Conservation (phyloP, 305 asterid species). For the Solanum aculeatissimum region DNA sequence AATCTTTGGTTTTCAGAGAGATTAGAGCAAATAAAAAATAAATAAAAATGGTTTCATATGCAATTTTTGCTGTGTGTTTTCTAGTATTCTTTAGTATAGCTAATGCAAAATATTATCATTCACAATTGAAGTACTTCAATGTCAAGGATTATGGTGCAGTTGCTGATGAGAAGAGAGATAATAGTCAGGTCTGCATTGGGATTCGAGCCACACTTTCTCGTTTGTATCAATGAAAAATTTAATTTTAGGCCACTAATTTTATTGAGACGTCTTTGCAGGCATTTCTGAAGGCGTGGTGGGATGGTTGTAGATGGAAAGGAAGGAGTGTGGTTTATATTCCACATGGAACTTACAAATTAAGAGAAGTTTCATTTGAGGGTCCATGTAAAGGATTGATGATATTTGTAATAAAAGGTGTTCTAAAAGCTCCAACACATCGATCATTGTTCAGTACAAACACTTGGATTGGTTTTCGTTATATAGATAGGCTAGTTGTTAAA, state of each 20-base stretch:
- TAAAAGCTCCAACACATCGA: slow-evolving; percentile 37
- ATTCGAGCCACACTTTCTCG: not conserved
- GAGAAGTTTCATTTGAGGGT: slow-evolving; percentile 36
- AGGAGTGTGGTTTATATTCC: slow-evolving; percentile 35
- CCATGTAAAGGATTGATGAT: slow-evolving; percentile 26
- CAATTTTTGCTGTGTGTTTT: not conserved
- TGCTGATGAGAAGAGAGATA: slow-evolving; percentile 30
- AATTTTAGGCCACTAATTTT: not conserved
- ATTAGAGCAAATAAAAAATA: not conserved
- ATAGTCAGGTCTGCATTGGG: slow-evolving; percentile 19
- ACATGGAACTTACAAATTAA: slow-evolving; percentile 32
- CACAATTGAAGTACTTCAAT: slow-evolving; percentile 20
- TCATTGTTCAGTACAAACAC: slow-evolving; percentile 16
- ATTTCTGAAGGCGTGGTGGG: slow-evolving; percentile 42
- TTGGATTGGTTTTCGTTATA: slow-evolving; percentile 58
- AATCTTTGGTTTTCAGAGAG: not conserved
- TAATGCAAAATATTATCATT: not conserved
- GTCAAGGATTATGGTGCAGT: slow-evolving; percentile 49
- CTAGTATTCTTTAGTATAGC: not conserved
- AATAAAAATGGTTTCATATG: slow-evolving; percentile 11
- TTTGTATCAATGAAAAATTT: not conserved
- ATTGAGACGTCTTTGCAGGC: slow-evolving; percentile 18
- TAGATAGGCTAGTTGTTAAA: slow-evolving; percentile 23
- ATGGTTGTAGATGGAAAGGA: slow-evolving; percentile 42
- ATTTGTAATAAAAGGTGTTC: slow-evolving; percentile 30